Conservation (phyloP, 78 protist genomes). For the Chrysochromulina parva region DNA sequence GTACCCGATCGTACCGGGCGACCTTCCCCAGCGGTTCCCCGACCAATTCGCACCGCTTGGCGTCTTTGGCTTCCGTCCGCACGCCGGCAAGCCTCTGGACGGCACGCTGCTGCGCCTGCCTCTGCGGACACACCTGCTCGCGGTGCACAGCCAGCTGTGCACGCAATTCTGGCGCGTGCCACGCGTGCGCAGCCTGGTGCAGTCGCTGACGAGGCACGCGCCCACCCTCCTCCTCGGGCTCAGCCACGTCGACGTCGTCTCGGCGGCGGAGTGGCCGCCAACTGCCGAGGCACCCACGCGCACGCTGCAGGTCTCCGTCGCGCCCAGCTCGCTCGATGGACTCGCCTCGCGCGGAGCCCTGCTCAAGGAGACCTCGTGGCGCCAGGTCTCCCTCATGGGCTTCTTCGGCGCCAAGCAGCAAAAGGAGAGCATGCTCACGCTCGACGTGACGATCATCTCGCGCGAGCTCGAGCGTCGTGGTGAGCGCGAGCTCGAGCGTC, state of each 20-base stretch:
- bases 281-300: neutral
- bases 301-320: neutral
- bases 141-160: neutral
- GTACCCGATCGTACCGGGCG: neutral
- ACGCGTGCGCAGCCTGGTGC: neutral
- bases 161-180: too few species aligned
- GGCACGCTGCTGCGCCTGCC: neutral
- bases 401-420: too few species aligned
- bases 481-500: too few species aligned
- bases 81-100: neutral
- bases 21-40: neutral
- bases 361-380: too few species aligned
- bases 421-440: too few species aligned
- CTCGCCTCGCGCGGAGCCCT: too few species aligned
- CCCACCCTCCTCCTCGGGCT: neutral
- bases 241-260: neutral
- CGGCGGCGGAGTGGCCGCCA: neutral
- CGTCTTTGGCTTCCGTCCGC: neutral
- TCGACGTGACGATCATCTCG: too few species aligned
- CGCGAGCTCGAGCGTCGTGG: too few species aligned
- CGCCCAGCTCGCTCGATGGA: too few species aligned
- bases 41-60: neutral
- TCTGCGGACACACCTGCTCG: neutral
- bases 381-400: too few species aligned
- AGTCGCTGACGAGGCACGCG: neutral